A percentile compares a stretch with the other conserved stretches of the same genome.
Evolutionary conservation across 1,139 yeast genomes (phyloP).

Genomic region (Geotrichum candidum): DNA sequence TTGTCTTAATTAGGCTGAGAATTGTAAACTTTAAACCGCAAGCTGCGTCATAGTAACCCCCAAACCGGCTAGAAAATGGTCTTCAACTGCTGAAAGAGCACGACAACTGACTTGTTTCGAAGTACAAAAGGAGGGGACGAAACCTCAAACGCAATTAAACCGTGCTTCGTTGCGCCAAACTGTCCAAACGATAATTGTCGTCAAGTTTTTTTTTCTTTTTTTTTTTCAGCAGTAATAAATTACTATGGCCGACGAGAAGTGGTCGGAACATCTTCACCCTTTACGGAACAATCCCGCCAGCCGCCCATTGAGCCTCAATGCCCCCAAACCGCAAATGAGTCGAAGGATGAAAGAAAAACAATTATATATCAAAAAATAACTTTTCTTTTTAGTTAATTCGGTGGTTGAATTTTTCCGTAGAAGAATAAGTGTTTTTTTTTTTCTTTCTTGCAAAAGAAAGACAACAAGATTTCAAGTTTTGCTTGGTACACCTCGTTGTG

Average conservation of each 20-base stretch:
- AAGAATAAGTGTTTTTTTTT: not conserved
- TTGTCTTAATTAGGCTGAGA: not conserved
- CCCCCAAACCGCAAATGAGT: not conserved
- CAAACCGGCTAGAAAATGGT: not conserved
- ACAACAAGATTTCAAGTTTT: not conserved
- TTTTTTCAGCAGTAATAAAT: not conserved
- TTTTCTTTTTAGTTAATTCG: not conserved
- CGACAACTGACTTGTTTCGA: not conserved
- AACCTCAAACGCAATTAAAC: not conserved
- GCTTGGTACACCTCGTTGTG: not conserved
- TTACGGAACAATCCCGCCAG: not conserved
- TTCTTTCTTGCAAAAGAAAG: not conserved
- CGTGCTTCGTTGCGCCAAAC: not conserved
- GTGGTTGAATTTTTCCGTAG: not conserved
- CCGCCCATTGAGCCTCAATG: not conserved
- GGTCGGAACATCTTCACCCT: not conserved
- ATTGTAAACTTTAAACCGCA: not conserved
- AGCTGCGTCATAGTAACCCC: not conserved
- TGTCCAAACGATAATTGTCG: not conserved
- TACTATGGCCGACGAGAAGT: not conserved
- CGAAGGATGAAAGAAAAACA: not conserved
- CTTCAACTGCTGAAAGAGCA: not conserved
- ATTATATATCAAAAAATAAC: not conserved
- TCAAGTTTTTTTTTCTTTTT: not conserved
- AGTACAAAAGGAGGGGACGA: not conserved